Percentiles rank a stretch among this genome's conserved stretches.
Evolutionary conservation across 768 basidiomycete species (phyloP).

Genomic region (Xanthoconium purpureum): DNA sequence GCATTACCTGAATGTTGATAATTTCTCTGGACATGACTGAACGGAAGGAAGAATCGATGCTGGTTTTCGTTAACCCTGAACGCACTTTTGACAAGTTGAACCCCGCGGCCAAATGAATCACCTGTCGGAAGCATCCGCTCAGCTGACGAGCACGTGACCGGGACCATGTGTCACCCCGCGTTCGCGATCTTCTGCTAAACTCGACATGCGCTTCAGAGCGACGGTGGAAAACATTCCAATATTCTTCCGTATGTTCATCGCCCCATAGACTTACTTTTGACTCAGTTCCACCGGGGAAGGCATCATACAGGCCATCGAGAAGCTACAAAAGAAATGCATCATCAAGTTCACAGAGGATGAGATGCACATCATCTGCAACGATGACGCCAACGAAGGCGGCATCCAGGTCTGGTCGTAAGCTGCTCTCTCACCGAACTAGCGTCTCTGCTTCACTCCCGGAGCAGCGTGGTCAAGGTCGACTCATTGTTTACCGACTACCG

Average conservation of each 20-base stretch:
- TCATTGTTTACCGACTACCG: slow-evolving; percentile 75
- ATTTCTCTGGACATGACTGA: slow-evolving; percentile 71
- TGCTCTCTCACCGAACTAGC: slow-evolving; percentile 28
- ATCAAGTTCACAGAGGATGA: slow-evolving; percentile 72
- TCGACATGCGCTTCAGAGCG: slow-evolving; percentile 61
- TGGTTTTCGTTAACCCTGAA: slow-evolving; percentile 2
- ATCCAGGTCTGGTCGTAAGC: slow-evolving; percentile 83
- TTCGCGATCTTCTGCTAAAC: neutral
- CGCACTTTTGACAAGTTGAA: neutral
- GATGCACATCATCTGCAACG: slow-evolving; percentile 83
- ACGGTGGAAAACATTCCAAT: slow-evolving; percentile 54
- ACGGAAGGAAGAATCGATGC: slow-evolving; percentile 15
- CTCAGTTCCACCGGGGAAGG: slow-evolving; percentile 37
- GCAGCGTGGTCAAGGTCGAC: slow-evolving; percentile 60
- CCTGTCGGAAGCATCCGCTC: slow-evolving; percentile 17
- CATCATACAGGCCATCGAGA: slow-evolving; percentile 79
- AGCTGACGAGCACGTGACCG: slow-evolving; percentile 24
- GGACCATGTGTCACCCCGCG: neutral
- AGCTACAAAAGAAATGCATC: slow-evolving; percentile 79
- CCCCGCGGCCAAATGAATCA: slow-evolving; percentile 5
- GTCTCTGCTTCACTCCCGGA: slow-evolving; percentile 6
- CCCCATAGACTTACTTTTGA: neutral
- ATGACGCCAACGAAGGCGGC: slow-evolving; percentile 75
- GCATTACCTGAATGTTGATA: slow-evolving; percentile 69
- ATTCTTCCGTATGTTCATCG: slow-evolving; percentile 46